Evolutionary conservation across 495 filamentous ascomycete species (phyloP).

Genomic region (Zalerion maritima): DNA sequence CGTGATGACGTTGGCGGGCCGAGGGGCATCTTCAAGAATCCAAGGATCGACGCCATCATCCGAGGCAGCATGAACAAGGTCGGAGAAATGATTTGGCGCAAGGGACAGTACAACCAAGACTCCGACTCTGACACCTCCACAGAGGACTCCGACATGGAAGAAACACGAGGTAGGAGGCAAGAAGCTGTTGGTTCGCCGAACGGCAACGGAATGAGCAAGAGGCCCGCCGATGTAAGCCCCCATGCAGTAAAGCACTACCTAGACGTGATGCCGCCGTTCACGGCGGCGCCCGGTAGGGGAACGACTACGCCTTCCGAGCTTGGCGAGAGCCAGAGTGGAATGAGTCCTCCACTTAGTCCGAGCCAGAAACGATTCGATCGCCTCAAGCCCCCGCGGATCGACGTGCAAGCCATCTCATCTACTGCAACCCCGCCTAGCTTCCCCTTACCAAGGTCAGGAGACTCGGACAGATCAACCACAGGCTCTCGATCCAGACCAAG

Average conservation of each 20-base stretch:
- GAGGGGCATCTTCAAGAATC: constrained; percentile 27
- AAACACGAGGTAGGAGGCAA: constrained; percentile 17
- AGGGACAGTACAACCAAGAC: no score
- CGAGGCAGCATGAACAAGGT: constrained; percentile 34
- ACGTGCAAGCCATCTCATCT: constrained; percentile 38
- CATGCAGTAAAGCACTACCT: constrained; percentile 20
- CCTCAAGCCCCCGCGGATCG: constrained; percentile 48
- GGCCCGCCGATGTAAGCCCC: constrained; percentile 6
- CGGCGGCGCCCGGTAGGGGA: constrained; percentile 9
- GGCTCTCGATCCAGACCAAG: constrained; percentile 15
- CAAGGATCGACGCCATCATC: constrained; percentile 32
- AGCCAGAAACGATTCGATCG: constrained; percentile 35
- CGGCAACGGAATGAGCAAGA: constrained; percentile 7
- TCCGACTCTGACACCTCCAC: constrained; percentile 19
- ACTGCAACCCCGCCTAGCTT: constrained; percentile 18
- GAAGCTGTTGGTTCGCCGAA: constrained; percentile 12
- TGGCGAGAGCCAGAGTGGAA: constrained; percentile 6
- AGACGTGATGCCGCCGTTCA: constrained; percentile 26
- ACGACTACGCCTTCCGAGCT: constrained; percentile 5
- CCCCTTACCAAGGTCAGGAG: constrained; percentile 9
- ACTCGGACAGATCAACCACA: constrained; percentile 20
- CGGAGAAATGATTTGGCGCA: constrained; percentile 33
- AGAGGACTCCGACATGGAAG: constrained; percentile 25
- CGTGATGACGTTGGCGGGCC: constrained; percentile 27
- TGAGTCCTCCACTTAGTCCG: constrained; percentile 18